Conservation (phyloP, 179 eudicot genomes). For the Silene coronaria region DNA sequence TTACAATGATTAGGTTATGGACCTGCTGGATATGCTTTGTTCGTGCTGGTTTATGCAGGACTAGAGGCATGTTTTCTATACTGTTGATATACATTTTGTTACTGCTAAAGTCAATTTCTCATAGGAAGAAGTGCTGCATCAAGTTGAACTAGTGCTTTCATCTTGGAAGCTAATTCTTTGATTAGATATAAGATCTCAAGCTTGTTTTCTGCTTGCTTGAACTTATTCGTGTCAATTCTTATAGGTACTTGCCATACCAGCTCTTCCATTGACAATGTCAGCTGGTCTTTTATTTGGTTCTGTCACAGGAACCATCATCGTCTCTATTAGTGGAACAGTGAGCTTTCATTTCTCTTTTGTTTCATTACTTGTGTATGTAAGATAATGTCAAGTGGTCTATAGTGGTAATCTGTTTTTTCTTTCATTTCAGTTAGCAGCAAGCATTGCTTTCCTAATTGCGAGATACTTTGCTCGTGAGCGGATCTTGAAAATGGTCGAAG, state of each 20-base stretch:
- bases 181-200: not conserved
- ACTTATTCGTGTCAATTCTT: constrained; percentile 6
- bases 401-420: not conserved
- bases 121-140: not conserved
- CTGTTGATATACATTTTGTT: not conserved
- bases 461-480: constrained; percentile 99
- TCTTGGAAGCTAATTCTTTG: not conserved
- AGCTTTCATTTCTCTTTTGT: constrained; percentile 18
- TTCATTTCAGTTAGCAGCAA: constrained; percentile 79
- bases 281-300: constrained; percentile 97
- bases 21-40: constrained; percentile 91
- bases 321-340: constrained; percentile 97
- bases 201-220: not conserved
- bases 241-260: constrained; percentile 93
- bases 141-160: not conserved
- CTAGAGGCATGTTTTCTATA: constrained; percentile 58
- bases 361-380: not conserved
- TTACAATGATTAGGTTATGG: constrained; percentile 66
- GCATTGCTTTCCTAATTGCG: constrained; percentile 88
- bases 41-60: constrained; percentile 92
- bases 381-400: constrained; percentile 4
- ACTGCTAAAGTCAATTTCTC: not conserved
- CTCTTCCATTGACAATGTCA: constrained; percentile 95
- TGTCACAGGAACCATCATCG: constrained; percentile 75
- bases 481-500: constrained; percentile 85